Evolutionary conservation across 2,329 filamentous ascomycete species (phyloP).

Genomic region (Penicillium fuscoglaucum): DNA sequence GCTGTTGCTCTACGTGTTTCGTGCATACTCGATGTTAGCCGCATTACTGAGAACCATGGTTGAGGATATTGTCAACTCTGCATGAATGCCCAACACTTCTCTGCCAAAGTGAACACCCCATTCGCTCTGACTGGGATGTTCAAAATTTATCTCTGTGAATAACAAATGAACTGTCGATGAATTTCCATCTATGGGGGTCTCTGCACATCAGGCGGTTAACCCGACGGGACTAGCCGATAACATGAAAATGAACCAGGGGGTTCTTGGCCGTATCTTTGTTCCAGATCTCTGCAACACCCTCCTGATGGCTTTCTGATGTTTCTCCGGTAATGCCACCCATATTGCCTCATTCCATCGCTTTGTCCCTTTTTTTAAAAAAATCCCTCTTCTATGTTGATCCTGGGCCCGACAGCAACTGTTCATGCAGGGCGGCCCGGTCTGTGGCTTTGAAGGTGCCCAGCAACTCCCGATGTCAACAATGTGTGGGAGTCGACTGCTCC

Average conservation of each 20-base stretch:
- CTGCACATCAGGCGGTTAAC: slow-evolving; percentile 9
- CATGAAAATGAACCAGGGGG: background rate
- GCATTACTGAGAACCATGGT: slow-evolving; percentile 24
- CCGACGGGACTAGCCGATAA: slow-evolving; percentile 9
- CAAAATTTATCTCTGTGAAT: background rate
- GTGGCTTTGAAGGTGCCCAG: slow-evolving; percentile 12
- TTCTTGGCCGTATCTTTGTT: slow-evolving; percentile 13
- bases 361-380: background rate
- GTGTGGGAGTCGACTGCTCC: background rate
- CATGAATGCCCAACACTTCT: slow-evolving; percentile 44
- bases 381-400: slow-evolving; percentile 1
- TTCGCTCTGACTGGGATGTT: slow-evolving; percentile 4
- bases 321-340: background rate
- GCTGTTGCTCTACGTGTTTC: slow-evolving; percentile 16
- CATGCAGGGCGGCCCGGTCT: slow-evolving; percentile 35
- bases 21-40: slow-evolving; percentile 20
- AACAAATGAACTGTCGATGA: slow-evolving; percentile 1
- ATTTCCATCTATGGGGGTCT: slow-evolving; percentile 6
- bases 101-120: slow-evolving; percentile 32
- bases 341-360: slow-evolving; percentile 4
- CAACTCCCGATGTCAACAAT: slow-evolving; percentile 1
- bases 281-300: slow-evolving; percentile 7
- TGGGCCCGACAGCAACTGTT: slow-evolving; percentile 19
- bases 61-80: slow-evolving; percentile 33
- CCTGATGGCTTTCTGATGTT: background rate